Percentiles rank a stretch among this genome's conserved stretches.
Conservation (phyloP, 805 yeast species). For the Cyberlindnera meyerae region DNA sequence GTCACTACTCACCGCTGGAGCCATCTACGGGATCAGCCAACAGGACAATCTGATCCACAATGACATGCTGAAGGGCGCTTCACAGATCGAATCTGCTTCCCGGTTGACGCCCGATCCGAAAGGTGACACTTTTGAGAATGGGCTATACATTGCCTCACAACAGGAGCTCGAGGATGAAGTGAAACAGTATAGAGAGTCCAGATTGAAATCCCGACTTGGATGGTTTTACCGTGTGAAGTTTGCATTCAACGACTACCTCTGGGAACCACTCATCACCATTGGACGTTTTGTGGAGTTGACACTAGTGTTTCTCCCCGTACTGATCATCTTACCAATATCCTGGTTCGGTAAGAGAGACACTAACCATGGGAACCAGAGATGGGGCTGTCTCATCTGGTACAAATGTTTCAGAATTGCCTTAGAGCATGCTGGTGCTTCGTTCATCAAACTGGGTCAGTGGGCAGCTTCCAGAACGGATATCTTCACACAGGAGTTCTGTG, state of each 20-base stretch:
- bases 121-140: slow-evolving; percentile 68
- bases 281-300: slow-evolving; percentile 67
- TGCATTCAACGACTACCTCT: slow-evolving; percentile 45
- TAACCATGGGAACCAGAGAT: slow-evolving; percentile 34
- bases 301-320: slow-evolving; percentile 62
- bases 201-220: slow-evolving; percentile 22
- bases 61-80: slow-evolving; percentile 11
- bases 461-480: slow-evolving; percentile 96
- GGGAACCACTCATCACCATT: slow-evolving; percentile 67
- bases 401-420: slow-evolving; percentile 55
- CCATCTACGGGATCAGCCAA: neutral
- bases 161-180: slow-evolving; percentile 42
- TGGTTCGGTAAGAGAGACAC: slow-evolving; percentile 24
- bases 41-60: slow-evolving; percentile 1
- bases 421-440: slow-evolving; percentile 89
- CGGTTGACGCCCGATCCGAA: slow-evolving; percentile 34
- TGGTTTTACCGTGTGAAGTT: slow-evolving; percentile 38
- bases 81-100: slow-evolving; percentile 8
- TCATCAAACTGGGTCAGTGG: slow-evolving; percentile 94
- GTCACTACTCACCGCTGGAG: neutral
- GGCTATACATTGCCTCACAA: slow-evolving; percentile 57
- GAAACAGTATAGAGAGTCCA: slow-evolving; percentile 29
- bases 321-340: slow-evolving; percentile 57
- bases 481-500: slow-evolving; percentile 74
- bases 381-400: slow-evolving; percentile 74